These are phyloP conservation scores for Anisodus acutangulus DNA, from an alignment of 257 asterid species.

Conservation along the genomic window DNA sequence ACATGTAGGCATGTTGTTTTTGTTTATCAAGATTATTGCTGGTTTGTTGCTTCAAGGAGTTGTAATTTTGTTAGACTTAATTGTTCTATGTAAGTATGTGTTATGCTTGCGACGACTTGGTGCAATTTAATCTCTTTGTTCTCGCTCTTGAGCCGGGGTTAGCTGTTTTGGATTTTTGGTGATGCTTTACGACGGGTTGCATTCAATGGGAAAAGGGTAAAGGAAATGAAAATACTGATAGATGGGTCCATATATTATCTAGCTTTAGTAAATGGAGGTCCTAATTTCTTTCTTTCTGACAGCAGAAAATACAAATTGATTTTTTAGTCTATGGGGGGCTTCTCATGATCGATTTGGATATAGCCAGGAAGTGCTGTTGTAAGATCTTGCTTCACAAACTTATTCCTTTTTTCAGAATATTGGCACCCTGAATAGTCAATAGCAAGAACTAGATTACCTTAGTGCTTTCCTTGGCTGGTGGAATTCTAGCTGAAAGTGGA, in stretches of 20 bases:
- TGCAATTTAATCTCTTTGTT: neutral
- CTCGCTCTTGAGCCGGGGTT: neutral
- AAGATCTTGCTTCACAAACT: constrained; percentile 24
- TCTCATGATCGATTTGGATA: neutral
- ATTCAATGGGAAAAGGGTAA: constrained; percentile 5
- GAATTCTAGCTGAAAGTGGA: neutral
- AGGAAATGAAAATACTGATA: neutral
- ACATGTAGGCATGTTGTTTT: neutral
- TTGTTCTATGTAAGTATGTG: neutral
- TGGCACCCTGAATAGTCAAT: neutral
- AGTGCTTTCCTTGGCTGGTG: constrained; percentile 11
- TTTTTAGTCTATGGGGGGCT: neutral
- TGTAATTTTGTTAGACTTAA: neutral
- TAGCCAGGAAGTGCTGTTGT: neutral
- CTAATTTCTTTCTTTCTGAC: constrained; percentile 1
- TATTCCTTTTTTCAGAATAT: constrained; percentile 19
- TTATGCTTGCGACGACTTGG: neutral
- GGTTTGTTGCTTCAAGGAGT: constrained; percentile 2
- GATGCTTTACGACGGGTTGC: neutral
- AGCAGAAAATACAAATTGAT: neutral
- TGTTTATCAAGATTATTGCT: neutral
- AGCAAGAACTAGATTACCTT: neutral
- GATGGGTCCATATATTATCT: neutral
- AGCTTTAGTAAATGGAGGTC: neutral
- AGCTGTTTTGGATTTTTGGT: neutral